Percentiles rank a stretch among this genome's conserved stretches.
phyloP scores from a whole-genome alignment of 371 early-diverging fungal species.

The Mucor indicus region DNA sequence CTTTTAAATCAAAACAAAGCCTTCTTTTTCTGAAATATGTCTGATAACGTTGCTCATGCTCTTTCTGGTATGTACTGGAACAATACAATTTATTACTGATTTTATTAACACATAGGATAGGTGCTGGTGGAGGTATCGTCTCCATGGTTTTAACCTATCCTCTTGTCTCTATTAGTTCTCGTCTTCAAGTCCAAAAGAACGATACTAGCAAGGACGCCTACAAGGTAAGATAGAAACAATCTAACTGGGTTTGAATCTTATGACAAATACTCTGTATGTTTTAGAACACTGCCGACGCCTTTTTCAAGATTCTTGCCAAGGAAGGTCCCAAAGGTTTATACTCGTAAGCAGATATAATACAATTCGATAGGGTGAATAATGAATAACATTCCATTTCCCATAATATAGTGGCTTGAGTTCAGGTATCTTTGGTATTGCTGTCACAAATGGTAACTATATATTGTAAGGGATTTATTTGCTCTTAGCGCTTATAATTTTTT shows the following conservation, averaged over 20 bases:
- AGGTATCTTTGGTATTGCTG: constrained; percentile 92
- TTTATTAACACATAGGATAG: too few species aligned
- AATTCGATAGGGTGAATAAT: too few species aligned
- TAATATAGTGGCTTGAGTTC: constrained; percentile 93
- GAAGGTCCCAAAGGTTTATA: constrained; percentile 91
- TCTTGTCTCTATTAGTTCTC: constrained; percentile 85
- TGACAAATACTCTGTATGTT: too few species aligned
- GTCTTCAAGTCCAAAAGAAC: constrained; percentile 85
- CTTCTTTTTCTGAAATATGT: too few species aligned
- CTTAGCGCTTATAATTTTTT: not conserved
- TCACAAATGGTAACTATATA: constrained; percentile 77
- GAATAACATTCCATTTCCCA: too few species aligned
- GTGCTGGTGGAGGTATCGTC: constrained; percentile 95
- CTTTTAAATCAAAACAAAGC: constrained; percentile 7
- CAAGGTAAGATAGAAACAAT: too few species aligned
- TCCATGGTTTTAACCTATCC: constrained; percentile 95
- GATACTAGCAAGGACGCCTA: constrained; percentile 60
- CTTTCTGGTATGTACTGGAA: constrained; percentile 63
- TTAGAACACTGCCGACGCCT: constrained; percentile 72
- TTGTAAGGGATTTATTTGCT: not conserved
- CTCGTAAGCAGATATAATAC: too few species aligned
- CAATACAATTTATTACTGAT: too few species aligned
- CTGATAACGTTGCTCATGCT: constrained; percentile 93
- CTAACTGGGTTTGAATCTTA: too few species aligned
- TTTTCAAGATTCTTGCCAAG: constrained; percentile 81